Base-by-base conservation (phyloP, 331 rosid species). In the Cydonia oblonga region DNA sequence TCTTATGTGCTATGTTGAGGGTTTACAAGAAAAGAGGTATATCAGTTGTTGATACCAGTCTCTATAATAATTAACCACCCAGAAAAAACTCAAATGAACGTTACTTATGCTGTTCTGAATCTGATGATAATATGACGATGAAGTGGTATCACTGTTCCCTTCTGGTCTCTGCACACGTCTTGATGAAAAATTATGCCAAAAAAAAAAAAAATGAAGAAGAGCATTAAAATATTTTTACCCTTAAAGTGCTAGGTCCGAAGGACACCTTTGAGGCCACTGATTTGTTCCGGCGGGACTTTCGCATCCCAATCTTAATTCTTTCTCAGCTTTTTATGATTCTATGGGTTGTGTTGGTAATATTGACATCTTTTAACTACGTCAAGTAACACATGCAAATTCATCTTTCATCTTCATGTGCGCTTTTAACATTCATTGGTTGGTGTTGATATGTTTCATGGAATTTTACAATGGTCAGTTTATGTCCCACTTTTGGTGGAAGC, bases 401-500 rank as follows among this genome's bases (percentile, higher is more conserved):
- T 33, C 9, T 76, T 52, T 32, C 46, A 65, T 76, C 24, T 76
- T 52, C 26, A 54, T 20, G 62, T 71, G 23, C 53, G 26, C 29
- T 54, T 49, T 62, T 26, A 53, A 58, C 46, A 59, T 76, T 3
- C 75, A 26, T 73, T 25, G 15, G 30, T 49, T 73, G 71, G 54
- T 63, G 46, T 72, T 82, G 33, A 57, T 30, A 2, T 74, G 18
- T 32, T 62, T 67, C 75, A 74, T 59, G 62, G 35, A 20, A 18
- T 40, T 76, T 69, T 56, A 23, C 57, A 28, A 77, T 70, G 79
- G 72, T 74, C 88, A 95, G 97, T 82, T 73, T 90, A 72, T 87
- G 87, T 67, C 96, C 97, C 69, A 91, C 99, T 28, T 46, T 95
- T 79, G 99, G 99, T 22, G 99, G 96, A 91, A 95, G 90, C 87